Conservation (phyloP, 1,284 basidiomycete genomes). For the Boletus semigastroideus region DNA sequence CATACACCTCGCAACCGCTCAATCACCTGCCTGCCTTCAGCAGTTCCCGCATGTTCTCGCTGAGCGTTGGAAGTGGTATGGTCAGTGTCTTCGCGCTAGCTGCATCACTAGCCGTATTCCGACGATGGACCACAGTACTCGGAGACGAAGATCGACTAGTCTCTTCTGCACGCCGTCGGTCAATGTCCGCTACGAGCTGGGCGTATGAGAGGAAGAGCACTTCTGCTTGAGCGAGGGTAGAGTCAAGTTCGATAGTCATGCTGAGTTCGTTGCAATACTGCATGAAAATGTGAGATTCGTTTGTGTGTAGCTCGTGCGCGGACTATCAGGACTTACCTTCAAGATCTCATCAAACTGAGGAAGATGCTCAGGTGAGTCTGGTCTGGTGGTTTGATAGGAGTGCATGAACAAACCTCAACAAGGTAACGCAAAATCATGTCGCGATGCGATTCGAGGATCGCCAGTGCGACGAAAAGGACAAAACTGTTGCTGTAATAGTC, state of each 20-base stretch:
- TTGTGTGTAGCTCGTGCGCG: not conserved
- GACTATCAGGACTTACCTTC: conserved; percentile 52
- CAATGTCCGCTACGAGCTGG: conserved; percentile 86
- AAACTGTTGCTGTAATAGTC: conserved; percentile 87
- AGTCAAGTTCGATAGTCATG: conserved; percentile 92
- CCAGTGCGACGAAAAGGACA: conserved; percentile 92
- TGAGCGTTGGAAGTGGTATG: conserved; percentile 44
- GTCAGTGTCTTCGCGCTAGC: conserved; percentile 19
- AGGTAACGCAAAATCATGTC: conserved; percentile 94
- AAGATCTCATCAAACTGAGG: conserved; percentile 81
- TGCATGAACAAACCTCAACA: conserved; percentile 62
- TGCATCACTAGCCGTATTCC: conserved; percentile 5
- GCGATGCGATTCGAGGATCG: conserved; percentile 90
- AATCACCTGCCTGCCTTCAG: conserved; percentile 42
- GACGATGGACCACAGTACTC: conserved; percentile 33
- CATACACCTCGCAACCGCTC: not conserved
- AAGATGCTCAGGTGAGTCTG: conserved; percentile 8
- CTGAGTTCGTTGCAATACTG: conserved; percentile 92
- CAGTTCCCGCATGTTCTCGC: conserved; percentile 58
- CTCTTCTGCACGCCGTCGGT: conserved; percentile 66
- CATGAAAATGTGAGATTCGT: not conserved
- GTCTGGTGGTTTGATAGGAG: not conserved
- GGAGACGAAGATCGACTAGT: conserved; percentile 10
- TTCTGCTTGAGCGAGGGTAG: conserved; percentile 90
- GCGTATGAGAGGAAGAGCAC: conserved; percentile 87